Conservation (phyloP, 2,329 filamentous ascomycete genomes). For the Fusarium drepaniforme region DNA sequence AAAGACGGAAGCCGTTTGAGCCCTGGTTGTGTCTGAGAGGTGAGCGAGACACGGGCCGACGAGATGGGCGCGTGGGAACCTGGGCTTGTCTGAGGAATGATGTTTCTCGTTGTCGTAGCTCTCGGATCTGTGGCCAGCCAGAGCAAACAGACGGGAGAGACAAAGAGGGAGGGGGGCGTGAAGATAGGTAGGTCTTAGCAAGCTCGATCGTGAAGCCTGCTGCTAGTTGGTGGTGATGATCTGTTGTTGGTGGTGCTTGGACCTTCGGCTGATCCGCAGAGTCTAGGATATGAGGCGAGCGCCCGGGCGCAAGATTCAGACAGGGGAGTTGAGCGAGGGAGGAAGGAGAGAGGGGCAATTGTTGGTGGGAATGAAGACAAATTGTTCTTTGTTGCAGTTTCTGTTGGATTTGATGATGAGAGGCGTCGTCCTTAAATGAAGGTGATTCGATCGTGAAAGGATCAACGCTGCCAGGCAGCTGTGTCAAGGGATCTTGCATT, state of each 20-base stretch:
- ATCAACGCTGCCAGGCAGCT: slow-evolving; percentile 14
- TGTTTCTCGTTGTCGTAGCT: not conserved
- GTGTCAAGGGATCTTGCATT: not conserved
- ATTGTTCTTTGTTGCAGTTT: slow-evolving; percentile 5
- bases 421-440: slow-evolving; percentile 25
- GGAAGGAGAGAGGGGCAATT: not conserved
- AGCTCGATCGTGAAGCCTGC: not conserved
- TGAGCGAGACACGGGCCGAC: slow-evolving; percentile 39
- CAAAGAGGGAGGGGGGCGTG: slow-evolving; percentile 1
- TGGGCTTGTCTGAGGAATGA: slow-evolving; percentile 33
- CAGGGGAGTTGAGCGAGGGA: not conserved
- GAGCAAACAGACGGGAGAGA: slow-evolving; percentile 2
- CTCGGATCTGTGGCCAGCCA: not conserved
- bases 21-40: slow-evolving; percentile 14
- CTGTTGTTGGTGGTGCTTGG: slow-evolving; percentile 33
- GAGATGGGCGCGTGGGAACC: slow-evolving; percentile 17
- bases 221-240: slow-evolving; percentile 24
- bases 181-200: not conserved
- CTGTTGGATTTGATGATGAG: slow-evolving; percentile 19
- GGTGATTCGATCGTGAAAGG: slow-evolving; percentile 17
- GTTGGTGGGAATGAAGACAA: slow-evolving; percentile 3
- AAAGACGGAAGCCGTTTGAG: slow-evolving; percentile 19
- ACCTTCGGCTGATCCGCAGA: slow-evolving; percentile 28
- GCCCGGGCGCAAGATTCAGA: slow-evolving; percentile 12
- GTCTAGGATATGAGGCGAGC: slow-evolving; percentile 8